Evolutionary conservation across 495 filamentous ascomycete species (phyloP).

Genomic region (Aspergillus bridgeri): DNA sequence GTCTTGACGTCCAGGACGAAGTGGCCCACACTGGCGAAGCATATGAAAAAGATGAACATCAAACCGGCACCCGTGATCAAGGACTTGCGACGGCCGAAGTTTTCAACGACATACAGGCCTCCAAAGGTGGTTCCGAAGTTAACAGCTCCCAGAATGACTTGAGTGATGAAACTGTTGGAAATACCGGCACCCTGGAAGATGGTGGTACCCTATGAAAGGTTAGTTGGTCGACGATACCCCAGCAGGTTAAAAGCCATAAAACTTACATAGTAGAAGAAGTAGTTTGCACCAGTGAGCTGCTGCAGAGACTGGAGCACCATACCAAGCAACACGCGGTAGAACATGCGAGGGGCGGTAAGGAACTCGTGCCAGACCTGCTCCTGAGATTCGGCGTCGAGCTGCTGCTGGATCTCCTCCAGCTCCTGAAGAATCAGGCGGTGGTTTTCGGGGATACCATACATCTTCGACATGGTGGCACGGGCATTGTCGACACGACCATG

Average conservation of each 20-base stretch:
- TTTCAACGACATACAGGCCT: constrained; percentile 67
- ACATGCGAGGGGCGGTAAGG: constrained; percentile 67
- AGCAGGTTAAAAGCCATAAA: too few relatives aligned
- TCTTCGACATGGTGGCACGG: constrained; percentile 59
- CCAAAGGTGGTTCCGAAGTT: constrained; percentile 71
- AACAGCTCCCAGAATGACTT: constrained; percentile 69
- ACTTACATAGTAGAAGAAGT: constrained; percentile 76
- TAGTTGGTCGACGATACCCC: neutral
- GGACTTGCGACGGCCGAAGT: constrained; percentile 64
- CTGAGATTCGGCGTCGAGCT: constrained; percentile 53
- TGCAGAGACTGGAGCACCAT: constrained; percentile 67
- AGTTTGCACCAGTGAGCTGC: constrained; percentile 68
- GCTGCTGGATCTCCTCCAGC: constrained; percentile 60
- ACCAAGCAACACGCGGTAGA: constrained; percentile 66
- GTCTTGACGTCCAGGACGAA: constrained; percentile 55
- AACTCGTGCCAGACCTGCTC: constrained; percentile 64
- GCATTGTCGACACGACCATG: constrained; percentile 61
- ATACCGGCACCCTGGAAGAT: constrained; percentile 71
- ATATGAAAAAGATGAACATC: constrained; percentile 69
- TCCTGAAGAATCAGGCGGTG: constrained; percentile 64
- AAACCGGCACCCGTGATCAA: constrained; percentile 63
- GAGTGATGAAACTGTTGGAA: constrained; percentile 65
- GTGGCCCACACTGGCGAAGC: constrained; percentile 68
- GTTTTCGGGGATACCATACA: constrained; percentile 67
- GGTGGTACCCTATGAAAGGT: constrained; percentile 56